Conservation (phyloP, 192 early-diverging fungal genomes). For the Backusella morwellensis region DNA sequence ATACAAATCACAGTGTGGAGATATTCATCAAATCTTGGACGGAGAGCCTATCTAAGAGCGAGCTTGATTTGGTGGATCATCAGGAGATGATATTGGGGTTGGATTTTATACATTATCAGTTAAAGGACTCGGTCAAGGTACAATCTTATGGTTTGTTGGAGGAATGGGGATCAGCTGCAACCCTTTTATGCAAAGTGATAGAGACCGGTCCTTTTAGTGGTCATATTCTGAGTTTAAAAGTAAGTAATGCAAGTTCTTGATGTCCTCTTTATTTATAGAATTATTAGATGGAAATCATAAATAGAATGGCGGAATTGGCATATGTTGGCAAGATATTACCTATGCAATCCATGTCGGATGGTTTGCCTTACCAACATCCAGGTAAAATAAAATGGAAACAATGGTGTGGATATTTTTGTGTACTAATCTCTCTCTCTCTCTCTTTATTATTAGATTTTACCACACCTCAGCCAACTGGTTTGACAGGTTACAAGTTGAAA, state of each 20-base stretch:
- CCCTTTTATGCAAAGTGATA: slow-evolving; percentile 37
- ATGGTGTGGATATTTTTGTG: background rate
- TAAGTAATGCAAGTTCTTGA: slow-evolving; percentile 6
- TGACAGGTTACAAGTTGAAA: background rate
- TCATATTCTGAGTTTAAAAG: slow-evolving; percentile 39
- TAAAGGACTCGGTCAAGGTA: slow-evolving; percentile 14
- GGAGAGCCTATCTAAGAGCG: background rate
- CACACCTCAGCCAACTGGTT: slow-evolving; percentile 31
- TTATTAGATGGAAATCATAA: background rate
- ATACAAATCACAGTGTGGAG: slow-evolving; percentile 15
- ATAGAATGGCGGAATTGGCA: slow-evolving; percentile 41
- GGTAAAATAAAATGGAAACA: slow-evolving; percentile 24
- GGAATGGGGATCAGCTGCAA: slow-evolving; percentile 42
- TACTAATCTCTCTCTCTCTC: background rate
- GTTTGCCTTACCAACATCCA: slow-evolving; percentile 53
- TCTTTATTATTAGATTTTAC: slow-evolving; percentile 40
- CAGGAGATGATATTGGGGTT: slow-evolving; percentile 11
- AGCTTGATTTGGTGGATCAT: background rate
- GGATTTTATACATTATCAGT: slow-evolving; percentile 24
- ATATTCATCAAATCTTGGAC: slow-evolving; percentile 7
- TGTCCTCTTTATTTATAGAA: background rate
- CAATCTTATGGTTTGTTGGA: slow-evolving; percentile 40
- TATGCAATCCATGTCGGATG: slow-evolving; percentile 37
- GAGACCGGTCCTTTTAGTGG: slow-evolving; percentile 40
- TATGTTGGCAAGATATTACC: slow-evolving; percentile 46